Conservation (phyloP, 306 rosid genomes). For the Alnus glutinosa region DNA sequence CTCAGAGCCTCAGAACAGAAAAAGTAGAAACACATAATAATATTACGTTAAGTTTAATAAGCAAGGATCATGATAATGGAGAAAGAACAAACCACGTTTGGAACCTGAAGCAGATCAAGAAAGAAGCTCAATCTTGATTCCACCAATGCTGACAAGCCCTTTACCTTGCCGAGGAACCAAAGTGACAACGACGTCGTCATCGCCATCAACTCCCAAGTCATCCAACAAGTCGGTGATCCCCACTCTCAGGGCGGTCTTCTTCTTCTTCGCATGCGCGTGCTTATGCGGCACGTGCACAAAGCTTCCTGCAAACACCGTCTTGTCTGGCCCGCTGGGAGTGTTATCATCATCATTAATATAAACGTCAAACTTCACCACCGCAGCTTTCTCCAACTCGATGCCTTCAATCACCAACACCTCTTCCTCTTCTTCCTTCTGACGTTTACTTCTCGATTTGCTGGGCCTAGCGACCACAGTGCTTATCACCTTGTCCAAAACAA, state of each 20-base stretch:
- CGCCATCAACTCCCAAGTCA: constrained; percentile 73
- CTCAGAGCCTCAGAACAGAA: too few species aligned
- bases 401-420: constrained; percentile 47
- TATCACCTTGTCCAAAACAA: constrained; percentile 39
- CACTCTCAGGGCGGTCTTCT: constrained; percentile 42
- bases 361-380: constrained; percentile 66
- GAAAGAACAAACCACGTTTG: too few species aligned
- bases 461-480: constrained; percentile 57
- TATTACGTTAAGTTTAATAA: too few species aligned
- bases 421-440: constrained; percentile 42
- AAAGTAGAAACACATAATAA: too few species aligned
- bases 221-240: constrained; percentile 71
- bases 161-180: constrained; percentile 63
- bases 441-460: constrained; percentile 30
- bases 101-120: too few species aligned
- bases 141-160: constrained; percentile 42
- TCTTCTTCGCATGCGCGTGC: constrained; percentile 39
- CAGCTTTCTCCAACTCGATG: constrained; percentile 53
- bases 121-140: constrained; percentile 48
- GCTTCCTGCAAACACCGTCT: constrained; percentile 84
- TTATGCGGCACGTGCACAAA: constrained; percentile 74
- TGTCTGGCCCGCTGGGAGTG: constrained; percentile 29
- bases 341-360: constrained; percentile 78
- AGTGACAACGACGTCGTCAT: constrained; percentile 65
- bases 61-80: too few species aligned